Conservation (phyloP, 345 rosid genomes). For the Melaleuca alternifolia region DNA sequence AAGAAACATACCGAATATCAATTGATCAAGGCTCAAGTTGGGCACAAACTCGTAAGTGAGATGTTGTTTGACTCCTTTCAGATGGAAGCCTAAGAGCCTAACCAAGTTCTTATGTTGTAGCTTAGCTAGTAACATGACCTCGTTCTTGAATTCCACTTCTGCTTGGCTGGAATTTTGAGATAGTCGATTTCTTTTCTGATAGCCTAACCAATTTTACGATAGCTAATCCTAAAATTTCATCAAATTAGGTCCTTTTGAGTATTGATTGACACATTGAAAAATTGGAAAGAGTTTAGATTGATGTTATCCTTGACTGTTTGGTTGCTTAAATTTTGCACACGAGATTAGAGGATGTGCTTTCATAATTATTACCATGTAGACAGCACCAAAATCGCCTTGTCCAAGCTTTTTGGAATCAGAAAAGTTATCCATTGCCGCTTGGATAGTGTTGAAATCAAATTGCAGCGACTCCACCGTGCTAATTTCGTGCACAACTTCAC, state of each 20-base stretch:
- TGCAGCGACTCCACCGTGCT: slow-evolving; percentile 6
- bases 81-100: slow-evolving; percentile 30
- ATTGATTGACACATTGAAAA: background rate
- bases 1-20: slow-evolving; percentile 21
- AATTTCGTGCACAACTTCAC: background rate
- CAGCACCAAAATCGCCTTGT: slow-evolving; percentile 17
- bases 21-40: slow-evolving; percentile 23
- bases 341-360: background rate
- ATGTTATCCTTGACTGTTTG: background rate
- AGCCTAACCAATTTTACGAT: no score
- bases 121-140: slow-evolving; percentile 25
- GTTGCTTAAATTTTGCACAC: background rate
- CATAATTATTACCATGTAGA: slow-evolving; percentile 9
- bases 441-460: slow-evolving; percentile 5
- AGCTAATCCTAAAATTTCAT: slow-evolving; percentile 6
- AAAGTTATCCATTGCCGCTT: slow-evolving; percentile 10
- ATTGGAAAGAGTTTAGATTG: background rate
- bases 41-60: slow-evolving; percentile 37
- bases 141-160: slow-evolving; percentile 23
- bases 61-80: slow-evolving; percentile 25
- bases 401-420: slow-evolving; percentile 16
- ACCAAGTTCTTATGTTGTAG: slow-evolving; percentile 36
- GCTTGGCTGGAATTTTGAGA: slow-evolving; percentile 19
- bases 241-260: background rate
- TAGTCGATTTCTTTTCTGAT: slow-evolving; percentile 12